These are phyloP conservation scores for Tylopilus intermedius DNA, from an alignment of 768 basidiomycete genomes.

Conservation along the genomic window DNA sequence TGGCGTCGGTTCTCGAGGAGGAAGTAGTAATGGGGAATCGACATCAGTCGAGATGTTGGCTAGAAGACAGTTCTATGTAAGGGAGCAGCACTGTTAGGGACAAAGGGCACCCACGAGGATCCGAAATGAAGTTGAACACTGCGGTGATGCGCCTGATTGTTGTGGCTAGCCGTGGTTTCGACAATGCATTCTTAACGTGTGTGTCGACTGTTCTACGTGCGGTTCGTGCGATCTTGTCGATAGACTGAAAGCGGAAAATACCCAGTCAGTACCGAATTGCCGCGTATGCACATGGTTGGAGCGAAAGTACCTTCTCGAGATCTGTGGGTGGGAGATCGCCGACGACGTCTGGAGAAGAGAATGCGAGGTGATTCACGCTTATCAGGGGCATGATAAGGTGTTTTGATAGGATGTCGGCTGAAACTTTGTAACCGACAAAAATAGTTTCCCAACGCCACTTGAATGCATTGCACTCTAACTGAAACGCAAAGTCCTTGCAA, in stretches of 20 bases:
- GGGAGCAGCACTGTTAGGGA: conserved; percentile 3
- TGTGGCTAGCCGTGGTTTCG: conserved; percentile 64
- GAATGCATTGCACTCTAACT: conserved; percentile 53
- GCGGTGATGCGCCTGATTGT: conserved; percentile 68
- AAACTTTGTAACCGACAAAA: conserved; percentile 55
- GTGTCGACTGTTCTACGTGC: conserved; percentile 65
- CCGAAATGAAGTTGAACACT: conserved; percentile 59
- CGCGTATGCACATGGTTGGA: conserved; percentile 2
- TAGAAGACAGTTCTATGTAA: conserved; percentile 27
- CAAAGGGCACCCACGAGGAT: conserved; percentile 51
- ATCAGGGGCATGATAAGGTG: conserved; percentile 77
- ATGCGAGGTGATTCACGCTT: conserved; percentile 62
- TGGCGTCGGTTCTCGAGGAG: conserved; percentile 13
- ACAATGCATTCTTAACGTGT: conserved; percentile 66
- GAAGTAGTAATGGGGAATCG: conserved; percentile 42
- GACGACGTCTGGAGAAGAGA: conserved; percentile 56
- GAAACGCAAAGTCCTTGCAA: conserved; percentile 61
- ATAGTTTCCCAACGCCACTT: conserved; percentile 80
- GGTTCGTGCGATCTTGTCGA: conserved; percentile 66
- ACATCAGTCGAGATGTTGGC: conserved; percentile 48
- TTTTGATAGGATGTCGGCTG: conserved; percentile 70
- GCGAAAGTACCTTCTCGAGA: conserved; percentile 54
- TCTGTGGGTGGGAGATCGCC: conserved; percentile 51
- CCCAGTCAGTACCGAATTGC: conserved; percentile 3
- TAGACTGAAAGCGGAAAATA: conserved; percentile 38